phyloP scores from a whole-genome alignment of 306 rosid species.

The Gillenia trifoliata region DNA sequence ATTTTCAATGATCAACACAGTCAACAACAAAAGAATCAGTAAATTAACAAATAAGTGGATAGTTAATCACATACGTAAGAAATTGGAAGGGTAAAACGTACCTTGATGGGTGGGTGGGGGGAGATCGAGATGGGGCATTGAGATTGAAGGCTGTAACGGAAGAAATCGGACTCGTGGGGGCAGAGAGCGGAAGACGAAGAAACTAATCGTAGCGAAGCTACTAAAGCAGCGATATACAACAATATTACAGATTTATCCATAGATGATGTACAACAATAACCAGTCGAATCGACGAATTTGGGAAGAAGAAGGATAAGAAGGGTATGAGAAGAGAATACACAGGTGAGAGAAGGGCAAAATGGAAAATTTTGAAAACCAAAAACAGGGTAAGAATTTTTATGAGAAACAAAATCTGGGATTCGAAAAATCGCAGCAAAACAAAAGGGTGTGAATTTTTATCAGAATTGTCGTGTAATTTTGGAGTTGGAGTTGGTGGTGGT shows the following conservation, averaged over 20 bases:
- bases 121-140: conserved; percentile 50
- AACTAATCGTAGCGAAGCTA: conserved; percentile 21
- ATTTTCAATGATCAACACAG: conserved; percentile 5
- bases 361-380: conserved; percentile 12
- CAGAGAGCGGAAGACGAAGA: conserved; percentile 32
- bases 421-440: not conserved
- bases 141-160: conserved; percentile 47
- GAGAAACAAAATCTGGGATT: not conserved
- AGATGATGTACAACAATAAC: conserved; percentile 6
- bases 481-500: not conserved
- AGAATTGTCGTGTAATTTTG: too few species aligned
- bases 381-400: not conserved
- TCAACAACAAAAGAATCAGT: not conserved
- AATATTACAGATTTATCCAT: conserved; percentile 36
- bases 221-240: conserved; percentile 26
- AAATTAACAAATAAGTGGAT: not conserved
- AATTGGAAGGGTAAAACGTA: conserved; percentile 1
- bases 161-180: conserved; percentile 24
- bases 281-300: not conserved
- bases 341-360: conserved; percentile 22
- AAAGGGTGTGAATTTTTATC: too few species aligned
- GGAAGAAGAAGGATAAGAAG: conserved; percentile 14
- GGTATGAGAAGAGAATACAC: conserved; percentile 13
- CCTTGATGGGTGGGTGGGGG: conserved; percentile 60
- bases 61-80: not conserved